Conservation (phyloP, 345 rosid species). For the Camelina laxa region DNA sequence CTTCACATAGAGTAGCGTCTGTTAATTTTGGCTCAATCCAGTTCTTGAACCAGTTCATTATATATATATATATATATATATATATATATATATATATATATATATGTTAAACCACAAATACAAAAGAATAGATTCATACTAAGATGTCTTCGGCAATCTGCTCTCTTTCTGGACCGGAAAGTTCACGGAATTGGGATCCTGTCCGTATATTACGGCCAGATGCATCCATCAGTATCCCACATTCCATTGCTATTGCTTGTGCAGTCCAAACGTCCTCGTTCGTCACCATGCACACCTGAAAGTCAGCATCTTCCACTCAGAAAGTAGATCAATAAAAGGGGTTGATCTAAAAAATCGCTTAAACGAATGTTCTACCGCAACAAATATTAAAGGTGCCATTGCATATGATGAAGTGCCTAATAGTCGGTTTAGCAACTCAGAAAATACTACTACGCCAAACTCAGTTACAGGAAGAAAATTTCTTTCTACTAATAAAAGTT, state of each 20-base stretch:
- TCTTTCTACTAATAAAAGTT: slow-evolving; percentile 1
- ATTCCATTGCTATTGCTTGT: slow-evolving; percentile 80
- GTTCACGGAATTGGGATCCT: slow-evolving; percentile 69
- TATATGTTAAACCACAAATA: not conserved
- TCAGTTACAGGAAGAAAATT: not conserved
- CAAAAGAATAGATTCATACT: slow-evolving; percentile 47
- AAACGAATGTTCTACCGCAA: not conserved
- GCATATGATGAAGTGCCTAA: not conserved
- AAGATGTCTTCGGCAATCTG: slow-evolving; percentile 58
- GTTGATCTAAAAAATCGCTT: not conserved
- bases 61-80: too few species aligned
- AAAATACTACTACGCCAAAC: slow-evolving; percentile 11
- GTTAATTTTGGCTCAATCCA: slow-evolving; percentile 11
- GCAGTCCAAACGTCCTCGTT: slow-evolving; percentile 91
- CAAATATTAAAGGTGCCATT: not conserved
- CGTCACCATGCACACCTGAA: slow-evolving; percentile 90
- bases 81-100: too few species aligned
- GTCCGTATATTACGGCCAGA: slow-evolving; percentile 53
- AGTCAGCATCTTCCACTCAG: slow-evolving; percentile 5
- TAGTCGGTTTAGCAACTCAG: not conserved
- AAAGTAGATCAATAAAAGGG: not conserved
- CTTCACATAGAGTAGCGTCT: slow-evolving; percentile 46
- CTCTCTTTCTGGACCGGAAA: slow-evolving; percentile 64
- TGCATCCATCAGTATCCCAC: slow-evolving; percentile 69
- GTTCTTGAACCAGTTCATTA: too few species aligned